Percentiles rank a stretch among this genome's conserved stretches.
These are phyloP conservation scores for Platanthera zijinensis DNA, from an alignment of 106 monocot genomes.

Conservation along the genomic window DNA sequence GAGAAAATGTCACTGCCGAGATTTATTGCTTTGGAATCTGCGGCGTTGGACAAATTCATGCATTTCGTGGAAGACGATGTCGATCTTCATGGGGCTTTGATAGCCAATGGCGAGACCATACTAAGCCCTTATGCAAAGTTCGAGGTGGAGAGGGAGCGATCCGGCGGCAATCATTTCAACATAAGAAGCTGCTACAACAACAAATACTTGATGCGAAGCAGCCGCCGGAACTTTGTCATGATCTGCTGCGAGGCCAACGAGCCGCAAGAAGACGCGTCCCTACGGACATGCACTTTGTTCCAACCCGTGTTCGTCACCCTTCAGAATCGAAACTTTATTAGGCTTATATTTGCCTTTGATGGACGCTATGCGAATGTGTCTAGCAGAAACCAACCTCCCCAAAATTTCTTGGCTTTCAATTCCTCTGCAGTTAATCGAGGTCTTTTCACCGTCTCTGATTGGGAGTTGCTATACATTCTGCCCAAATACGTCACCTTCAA, in stretches of 20 bases:
- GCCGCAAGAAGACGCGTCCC: not conserved
- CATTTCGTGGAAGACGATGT: not conserved
- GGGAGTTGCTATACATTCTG: not conserved
- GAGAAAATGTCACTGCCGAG: not conserved
- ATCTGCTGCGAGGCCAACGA: not conserved
- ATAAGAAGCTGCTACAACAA: not conserved
- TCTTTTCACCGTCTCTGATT: not conserved
- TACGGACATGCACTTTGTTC: not conserved
- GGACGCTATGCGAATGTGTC: not conserved
- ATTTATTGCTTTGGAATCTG: not conserved
- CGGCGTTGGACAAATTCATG: not conserved
- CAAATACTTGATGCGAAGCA: not conserved
- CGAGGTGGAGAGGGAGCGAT: not conserved
- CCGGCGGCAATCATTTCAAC: not conserved
- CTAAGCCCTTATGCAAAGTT: not conserved
- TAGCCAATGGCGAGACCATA: not conserved
- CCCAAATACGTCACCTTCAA: not conserved
- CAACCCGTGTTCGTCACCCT: not conserved
- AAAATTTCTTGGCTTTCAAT: not conserved
- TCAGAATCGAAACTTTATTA: not conserved
- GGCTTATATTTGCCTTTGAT: not conserved
- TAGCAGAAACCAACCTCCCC: not conserved
- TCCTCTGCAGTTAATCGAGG: not conserved
- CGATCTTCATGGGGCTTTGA: not conserved
- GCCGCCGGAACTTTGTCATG: not conserved